These are phyloP conservation scores for Hymenoscyphus fraxineus DNA, from an alignment of 2,329 filamentous ascomycete genomes.

Conservation along the genomic window DNA sequence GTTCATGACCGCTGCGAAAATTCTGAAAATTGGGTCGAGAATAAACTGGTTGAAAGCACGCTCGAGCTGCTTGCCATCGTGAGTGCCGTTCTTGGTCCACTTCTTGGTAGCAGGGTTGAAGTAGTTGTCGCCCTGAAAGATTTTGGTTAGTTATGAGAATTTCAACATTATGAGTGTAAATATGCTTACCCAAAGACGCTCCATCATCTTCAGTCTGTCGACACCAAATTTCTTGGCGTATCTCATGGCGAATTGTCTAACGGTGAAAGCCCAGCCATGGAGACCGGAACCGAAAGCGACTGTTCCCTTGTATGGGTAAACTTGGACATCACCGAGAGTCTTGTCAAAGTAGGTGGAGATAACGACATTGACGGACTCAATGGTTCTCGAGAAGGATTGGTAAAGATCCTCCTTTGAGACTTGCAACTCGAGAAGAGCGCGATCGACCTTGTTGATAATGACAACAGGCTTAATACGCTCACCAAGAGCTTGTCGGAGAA, in stretches of 20 bases:
- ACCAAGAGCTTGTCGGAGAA: slow-evolving; percentile 96
- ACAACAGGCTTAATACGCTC: slow-evolving; percentile 99
- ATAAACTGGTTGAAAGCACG: slow-evolving; percentile 99
- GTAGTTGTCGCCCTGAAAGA: slow-evolving; percentile 80
- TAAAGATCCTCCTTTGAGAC: slow-evolving; percentile 98
- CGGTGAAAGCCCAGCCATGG: slow-evolving; percentile 99
- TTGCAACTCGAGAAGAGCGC: slow-evolving; percentile 98
- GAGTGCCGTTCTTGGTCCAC: slow-evolving; percentile 84
- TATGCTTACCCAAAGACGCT: slow-evolving; percentile 86
- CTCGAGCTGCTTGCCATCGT: slow-evolving; percentile 87
- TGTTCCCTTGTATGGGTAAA: slow-evolving; percentile 96
- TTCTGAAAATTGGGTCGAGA: slow-evolving; percentile 99
- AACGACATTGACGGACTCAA: slow-evolving; percentile 99
- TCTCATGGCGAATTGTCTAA: slow-evolving; percentile 91
- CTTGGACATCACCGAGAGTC: slow-evolving; percentile 93
- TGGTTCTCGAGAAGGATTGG: slow-evolving; percentile 99
- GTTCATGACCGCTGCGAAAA: slow-evolving; percentile 96
- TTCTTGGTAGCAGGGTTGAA: slow-evolving; percentile 99
- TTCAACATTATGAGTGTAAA: not conserved
- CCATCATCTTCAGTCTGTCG: slow-evolving; percentile 99
- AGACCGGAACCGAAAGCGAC: slow-evolving; percentile 99
- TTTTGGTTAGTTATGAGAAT: slow-evolving; percentile 23
- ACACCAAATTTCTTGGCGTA: slow-evolving; percentile 99
- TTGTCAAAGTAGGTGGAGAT: slow-evolving; percentile 99
- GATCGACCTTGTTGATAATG: slow-evolving; percentile 99